Conservation (phyloP, 1,284 basidiomycete genomes). For the Ustilago loliicola region DNA sequence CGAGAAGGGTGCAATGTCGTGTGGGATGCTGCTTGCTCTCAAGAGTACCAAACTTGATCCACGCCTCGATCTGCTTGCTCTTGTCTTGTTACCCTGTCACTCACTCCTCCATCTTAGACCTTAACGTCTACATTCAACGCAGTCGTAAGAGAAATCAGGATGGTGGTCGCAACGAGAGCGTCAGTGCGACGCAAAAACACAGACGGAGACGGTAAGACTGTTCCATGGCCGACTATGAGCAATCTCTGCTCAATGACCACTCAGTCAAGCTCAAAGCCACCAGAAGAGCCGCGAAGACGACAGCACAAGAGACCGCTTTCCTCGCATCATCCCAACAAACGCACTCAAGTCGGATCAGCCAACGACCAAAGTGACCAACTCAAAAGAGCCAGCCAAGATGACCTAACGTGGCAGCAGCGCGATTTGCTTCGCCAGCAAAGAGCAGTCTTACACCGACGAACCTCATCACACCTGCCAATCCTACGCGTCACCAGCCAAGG, state of each 20-base stretch:
- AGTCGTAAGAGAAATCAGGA: not conserved
- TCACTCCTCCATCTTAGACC: too few relatives aligned
- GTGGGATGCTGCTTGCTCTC: not conserved
- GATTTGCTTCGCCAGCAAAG: slow-evolving; percentile 10
- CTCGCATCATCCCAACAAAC: not conserved
- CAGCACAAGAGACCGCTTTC: slow-evolving; percentile 3
- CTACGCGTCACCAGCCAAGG: slow-evolving; percentile 20
- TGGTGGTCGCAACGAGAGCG: slow-evolving; percentile 23
- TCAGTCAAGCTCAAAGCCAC: slow-evolving; percentile 6
- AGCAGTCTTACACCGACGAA: not conserved
- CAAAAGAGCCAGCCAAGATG: not conserved
- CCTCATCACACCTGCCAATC: slow-evolving; percentile 2
- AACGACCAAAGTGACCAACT: too few relatives aligned
- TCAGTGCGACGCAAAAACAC: slow-evolving; percentile 7
- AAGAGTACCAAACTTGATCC: not conserved
- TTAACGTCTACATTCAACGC: too few relatives aligned
- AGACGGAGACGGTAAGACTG: not conserved
- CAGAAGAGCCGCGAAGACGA: not conserved
- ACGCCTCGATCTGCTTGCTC: too few relatives aligned
- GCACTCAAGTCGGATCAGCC: not conserved
- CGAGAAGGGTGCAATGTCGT: not conserved
- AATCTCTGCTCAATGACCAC: not conserved
- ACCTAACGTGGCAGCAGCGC: slow-evolving; percentile 30
- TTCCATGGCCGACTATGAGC: not conserved
- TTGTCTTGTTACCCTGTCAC: not conserved